These are phyloP conservation scores for Nicotiana paniculata DNA, from an alignment of 257 asterid genomes.

Conservation along the genomic window DNA sequence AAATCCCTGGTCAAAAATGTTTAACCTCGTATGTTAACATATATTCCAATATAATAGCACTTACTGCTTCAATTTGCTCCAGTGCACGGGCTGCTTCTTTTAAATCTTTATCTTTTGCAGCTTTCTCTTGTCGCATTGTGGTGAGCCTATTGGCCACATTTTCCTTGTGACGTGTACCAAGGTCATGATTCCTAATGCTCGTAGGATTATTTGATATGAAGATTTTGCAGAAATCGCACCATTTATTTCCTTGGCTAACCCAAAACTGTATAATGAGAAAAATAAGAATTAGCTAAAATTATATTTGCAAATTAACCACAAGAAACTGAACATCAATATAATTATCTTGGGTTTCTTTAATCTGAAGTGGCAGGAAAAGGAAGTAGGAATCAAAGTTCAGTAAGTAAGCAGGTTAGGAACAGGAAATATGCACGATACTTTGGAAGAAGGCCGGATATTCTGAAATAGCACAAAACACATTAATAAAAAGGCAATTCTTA, in stretches of 20 bases:
- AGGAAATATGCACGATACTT: not conserved
- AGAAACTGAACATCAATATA: conserved; percentile 1
- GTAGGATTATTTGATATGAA: conserved; percentile 82
- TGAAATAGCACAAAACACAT: not conserved
- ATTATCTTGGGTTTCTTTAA: not conserved
- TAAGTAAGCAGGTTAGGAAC: not conserved
- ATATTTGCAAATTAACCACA: not conserved
- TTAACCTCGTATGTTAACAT: not conserved
- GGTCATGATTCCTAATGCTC: conserved; percentile 97
- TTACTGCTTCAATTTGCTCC: conserved; percentile 94
- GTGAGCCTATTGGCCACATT: conserved; percentile 68
- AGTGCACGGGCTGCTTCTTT: conserved; percentile 66
- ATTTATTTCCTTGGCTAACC: conserved; percentile 99
- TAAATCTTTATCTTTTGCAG: conserved; percentile 63
- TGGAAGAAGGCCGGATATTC: not conserved
- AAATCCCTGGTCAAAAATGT: not conserved
- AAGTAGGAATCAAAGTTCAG: not conserved
- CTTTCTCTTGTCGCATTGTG: conserved; percentile 77
- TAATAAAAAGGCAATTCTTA: not conserved
- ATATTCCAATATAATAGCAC: conserved; percentile 20
- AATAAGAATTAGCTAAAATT: not conserved
- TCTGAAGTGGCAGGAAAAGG: not conserved
- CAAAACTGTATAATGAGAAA: conserved; percentile 53
- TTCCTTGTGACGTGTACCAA: conserved; percentile 88
- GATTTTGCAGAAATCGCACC: conserved; percentile 98